Percentiles rank a stretch among this genome's conserved stretches.
phyloP scores from a whole-genome alignment of 1,139 yeast genomes.

The Nakaseomyces sp. region DNA sequence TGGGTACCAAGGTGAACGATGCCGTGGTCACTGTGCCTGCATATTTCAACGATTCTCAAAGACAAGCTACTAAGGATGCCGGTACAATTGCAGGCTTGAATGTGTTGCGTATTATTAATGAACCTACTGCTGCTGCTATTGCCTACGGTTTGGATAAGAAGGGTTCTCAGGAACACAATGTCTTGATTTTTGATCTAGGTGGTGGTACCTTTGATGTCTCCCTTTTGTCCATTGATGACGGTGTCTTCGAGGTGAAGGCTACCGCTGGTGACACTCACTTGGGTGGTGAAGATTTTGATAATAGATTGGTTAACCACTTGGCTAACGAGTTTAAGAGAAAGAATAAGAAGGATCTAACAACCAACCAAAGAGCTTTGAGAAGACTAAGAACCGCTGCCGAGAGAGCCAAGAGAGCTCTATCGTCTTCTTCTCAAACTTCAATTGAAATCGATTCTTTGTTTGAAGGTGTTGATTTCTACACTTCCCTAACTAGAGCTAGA shows the following conservation, averaged over 20 bases:
- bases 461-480: constrained; percentile 95
- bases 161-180: constrained; percentile 80
- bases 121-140: constrained; percentile 94
- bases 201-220: constrained; percentile 97
- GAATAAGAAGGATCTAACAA: constrained; percentile 85
- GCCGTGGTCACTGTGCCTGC: constrained; percentile 97
- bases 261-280: constrained; percentile 99
- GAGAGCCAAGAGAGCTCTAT: constrained; percentile 98
- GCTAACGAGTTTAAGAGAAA: constrained; percentile 93
- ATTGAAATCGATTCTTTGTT: constrained; percentile 93
- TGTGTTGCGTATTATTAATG: constrained; percentile 84
- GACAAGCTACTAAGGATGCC: constrained; percentile 94
- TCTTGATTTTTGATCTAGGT: constrained; percentile 88
- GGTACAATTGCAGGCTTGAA: constrained; percentile 90
- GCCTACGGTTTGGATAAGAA: constrained; percentile 94
- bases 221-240: constrained; percentile 91
- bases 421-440: constrained; percentile 93
- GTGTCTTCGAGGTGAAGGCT: constrained; percentile 98
- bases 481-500: constrained; percentile 97
- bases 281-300: constrained; percentile 99
- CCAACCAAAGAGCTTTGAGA: constrained; percentile 92
- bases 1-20: constrained; percentile 81
- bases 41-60: constrained; percentile 91
- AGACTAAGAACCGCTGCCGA: constrained; percentile 99
- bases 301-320: constrained; percentile 91